A percentile compares a stretch with the other conserved stretches of the same genome.
Evolutionary conservation across 192 early-diverging fungal genomes (phyloP).

Genomic region (Podila verticillata): DNA sequence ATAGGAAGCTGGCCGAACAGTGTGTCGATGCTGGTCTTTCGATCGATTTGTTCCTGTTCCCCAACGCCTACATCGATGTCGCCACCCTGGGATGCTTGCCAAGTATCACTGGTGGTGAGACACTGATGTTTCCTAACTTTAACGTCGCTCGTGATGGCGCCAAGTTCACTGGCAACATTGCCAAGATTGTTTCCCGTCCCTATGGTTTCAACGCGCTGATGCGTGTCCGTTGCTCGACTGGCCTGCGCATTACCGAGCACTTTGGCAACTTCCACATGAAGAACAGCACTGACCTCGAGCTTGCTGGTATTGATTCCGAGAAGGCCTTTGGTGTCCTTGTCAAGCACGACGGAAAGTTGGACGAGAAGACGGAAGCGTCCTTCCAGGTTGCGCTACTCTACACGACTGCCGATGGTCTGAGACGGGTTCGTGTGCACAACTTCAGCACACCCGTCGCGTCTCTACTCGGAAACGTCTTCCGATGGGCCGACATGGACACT

Average conservation of each 20-base stretch:
- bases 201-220: constrained; percentile 90
- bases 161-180: constrained; percentile 79
- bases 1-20: constrained; percentile 84
- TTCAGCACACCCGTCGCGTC: constrained; percentile 81
- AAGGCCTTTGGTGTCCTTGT: constrained; percentile 87
- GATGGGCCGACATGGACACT: constrained; percentile 92
- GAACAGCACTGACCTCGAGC: constrained; percentile 92
- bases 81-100: constrained; percentile 84
- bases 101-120: constrained; percentile 90
- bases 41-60: constrained; percentile 93
- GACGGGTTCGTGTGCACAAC: constrained; percentile 95
- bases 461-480: constrained; percentile 85
- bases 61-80: constrained; percentile 87
- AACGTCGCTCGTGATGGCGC: constrained; percentile 74
- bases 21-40: constrained; percentile 85
- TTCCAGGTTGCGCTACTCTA: constrained; percentile 98
- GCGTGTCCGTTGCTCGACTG: constrained; percentile 91
- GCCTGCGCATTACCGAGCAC: constrained; percentile 88
- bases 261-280: constrained; percentile 96
- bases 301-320: constrained; percentile 88
- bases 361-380: constrained; percentile 81
- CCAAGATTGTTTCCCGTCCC: constrained; percentile 72
- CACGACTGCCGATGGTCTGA: constrained; percentile 88
- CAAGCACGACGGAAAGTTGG: constrained; percentile 90
- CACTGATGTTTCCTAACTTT: constrained; percentile 85